These are phyloP conservation scores for Globisporangium iwayamae DNA, from an alignment of 352 stramenopile genomes.

Conservation along the genomic window DNA sequence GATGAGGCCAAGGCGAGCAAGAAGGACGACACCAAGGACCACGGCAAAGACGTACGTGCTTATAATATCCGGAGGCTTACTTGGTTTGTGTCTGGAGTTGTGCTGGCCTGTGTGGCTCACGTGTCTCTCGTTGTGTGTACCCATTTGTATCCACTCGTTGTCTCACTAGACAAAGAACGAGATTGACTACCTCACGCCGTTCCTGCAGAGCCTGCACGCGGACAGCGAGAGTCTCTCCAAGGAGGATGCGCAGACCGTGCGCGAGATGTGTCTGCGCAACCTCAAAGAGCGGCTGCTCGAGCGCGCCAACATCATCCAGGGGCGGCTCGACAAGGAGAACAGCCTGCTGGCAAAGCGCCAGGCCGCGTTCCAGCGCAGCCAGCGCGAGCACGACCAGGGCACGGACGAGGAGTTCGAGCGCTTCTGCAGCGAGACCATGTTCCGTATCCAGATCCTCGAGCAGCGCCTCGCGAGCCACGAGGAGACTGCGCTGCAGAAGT, in stretches of 20 bases:
- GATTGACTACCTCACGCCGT: slow-evolving; percentile 93
- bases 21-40: slow-evolving; percentile 65
- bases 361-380: slow-evolving; percentile 89
- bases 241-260: slow-evolving; percentile 84
- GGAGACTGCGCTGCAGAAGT: slow-evolving; percentile 91
- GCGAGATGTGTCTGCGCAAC: slow-evolving; percentile 89
- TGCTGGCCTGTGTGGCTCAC: neutral
- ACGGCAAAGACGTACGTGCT: slow-evolving; percentile 55
- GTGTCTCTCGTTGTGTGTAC: neutral
- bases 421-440: slow-evolving; percentile 95
- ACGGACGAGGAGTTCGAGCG: slow-evolving; percentile 93
- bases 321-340: slow-evolving; percentile 92
- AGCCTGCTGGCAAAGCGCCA: slow-evolving; percentile 88
- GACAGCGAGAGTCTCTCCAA: slow-evolving; percentile 46
- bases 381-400: slow-evolving; percentile 88
- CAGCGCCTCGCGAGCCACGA: slow-evolving; percentile 91
- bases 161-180: slow-evolving; percentile 52
- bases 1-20: slow-evolving; percentile 58
- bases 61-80: neutral
- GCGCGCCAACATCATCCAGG: slow-evolving; percentile 94
- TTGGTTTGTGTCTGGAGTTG: too few species aligned
- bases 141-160: neutral
- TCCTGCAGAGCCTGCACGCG: slow-evolving; percentile 82
- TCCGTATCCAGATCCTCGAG: slow-evolving; percentile 95
- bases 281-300: slow-evolving; percentile 92